Conservation (phyloP, 257 asterid species). For the Nemophila menziesii region DNA sequence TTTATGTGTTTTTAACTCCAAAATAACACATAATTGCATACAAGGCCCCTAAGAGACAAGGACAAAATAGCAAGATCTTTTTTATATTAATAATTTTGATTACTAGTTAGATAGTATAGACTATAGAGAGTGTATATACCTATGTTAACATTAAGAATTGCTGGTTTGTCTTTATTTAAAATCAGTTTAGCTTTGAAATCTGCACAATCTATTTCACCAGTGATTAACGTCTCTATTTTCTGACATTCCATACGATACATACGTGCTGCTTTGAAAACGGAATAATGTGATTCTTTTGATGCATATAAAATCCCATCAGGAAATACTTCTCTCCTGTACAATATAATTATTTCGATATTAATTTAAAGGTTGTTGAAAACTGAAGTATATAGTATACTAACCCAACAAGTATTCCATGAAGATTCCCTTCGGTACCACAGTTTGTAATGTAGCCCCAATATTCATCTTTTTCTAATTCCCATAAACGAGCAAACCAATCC, state of each 20-base stretch:
- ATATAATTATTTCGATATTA: too few relatives aligned
- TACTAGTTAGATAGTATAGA: constrained; percentile 6
- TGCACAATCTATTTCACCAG: constrained; percentile 85
- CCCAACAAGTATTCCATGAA: constrained; percentile 94
- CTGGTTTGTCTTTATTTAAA: constrained; percentile 72
- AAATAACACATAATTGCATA: too few relatives aligned
- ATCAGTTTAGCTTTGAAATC: constrained; percentile 64
- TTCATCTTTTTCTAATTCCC: constrained; percentile 83
- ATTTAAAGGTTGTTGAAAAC: background rate
- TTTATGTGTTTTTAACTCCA: too few relatives aligned
- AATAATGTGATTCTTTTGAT: constrained; percentile 85
- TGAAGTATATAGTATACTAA: constrained; percentile 17
- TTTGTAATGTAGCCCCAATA: constrained; percentile 96
- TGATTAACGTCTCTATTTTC: constrained; percentile 56
- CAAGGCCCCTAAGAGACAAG: constrained; percentile 12
- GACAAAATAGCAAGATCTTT: background rate
- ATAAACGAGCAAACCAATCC: constrained; percentile 90
- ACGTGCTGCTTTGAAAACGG: constrained; percentile 92
- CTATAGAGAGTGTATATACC: constrained; percentile 25
- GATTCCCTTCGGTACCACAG: constrained; percentile 98
- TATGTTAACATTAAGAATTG: constrained; percentile 84
- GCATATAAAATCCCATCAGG: constrained; percentile 93
- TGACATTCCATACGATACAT: constrained; percentile 95
- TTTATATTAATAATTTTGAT: too few relatives aligned
- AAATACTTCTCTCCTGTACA: constrained; percentile 80